Evolutionary conservation across 257 asterid genomes (phyloP).

Genomic region (Nemophila menziesii): DNA sequence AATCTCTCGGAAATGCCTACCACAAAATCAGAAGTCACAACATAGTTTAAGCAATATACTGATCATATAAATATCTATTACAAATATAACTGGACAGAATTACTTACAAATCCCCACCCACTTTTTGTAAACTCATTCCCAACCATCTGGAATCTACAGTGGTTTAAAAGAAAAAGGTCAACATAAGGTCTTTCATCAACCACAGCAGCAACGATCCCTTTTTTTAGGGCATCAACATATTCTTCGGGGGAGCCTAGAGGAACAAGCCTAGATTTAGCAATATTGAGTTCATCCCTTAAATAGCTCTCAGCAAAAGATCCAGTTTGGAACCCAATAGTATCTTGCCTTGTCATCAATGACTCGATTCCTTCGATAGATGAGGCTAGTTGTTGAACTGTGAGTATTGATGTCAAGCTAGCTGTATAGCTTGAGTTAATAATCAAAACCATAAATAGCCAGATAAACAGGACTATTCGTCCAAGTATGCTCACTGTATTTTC

Average conservation of each 20-base stretch:
- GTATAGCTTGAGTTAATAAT: slow-evolving; percentile 69
- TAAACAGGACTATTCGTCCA: slow-evolving; percentile 63
- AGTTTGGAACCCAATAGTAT: slow-evolving; percentile 51
- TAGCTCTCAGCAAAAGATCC: slow-evolving; percentile 71
- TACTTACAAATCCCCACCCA: slow-evolving; percentile 80
- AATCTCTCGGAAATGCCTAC: slow-evolving; percentile 29
- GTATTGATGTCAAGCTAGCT: slow-evolving; percentile 71
- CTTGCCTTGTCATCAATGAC: slow-evolving; percentile 47
- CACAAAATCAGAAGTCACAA: slow-evolving; percentile 1
- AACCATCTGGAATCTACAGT: slow-evolving; percentile 50
- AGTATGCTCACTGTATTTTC: slow-evolving; percentile 61
- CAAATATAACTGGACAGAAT: no score
- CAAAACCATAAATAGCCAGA: slow-evolving; percentile 75
- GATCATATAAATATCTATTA: no score
- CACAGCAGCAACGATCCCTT: slow-evolving; percentile 45
- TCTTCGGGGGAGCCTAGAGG: slow-evolving; percentile 65
- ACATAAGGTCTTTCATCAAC: slow-evolving; percentile 72
- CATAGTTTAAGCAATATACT: no score
- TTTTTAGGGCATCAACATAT: slow-evolving; percentile 51
- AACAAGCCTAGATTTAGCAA: slow-evolving; percentile 58
- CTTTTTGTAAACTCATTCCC: slow-evolving; percentile 66
- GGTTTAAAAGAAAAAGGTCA: slow-evolving; percentile 46
- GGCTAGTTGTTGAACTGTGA: slow-evolving; percentile 57
- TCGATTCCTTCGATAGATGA: slow-evolving; percentile 65
- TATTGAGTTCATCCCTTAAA: slow-evolving; percentile 45